Base-by-base conservation (phyloP, 495 filamentous ascomycete species). In the Podospora sp. region DNA sequence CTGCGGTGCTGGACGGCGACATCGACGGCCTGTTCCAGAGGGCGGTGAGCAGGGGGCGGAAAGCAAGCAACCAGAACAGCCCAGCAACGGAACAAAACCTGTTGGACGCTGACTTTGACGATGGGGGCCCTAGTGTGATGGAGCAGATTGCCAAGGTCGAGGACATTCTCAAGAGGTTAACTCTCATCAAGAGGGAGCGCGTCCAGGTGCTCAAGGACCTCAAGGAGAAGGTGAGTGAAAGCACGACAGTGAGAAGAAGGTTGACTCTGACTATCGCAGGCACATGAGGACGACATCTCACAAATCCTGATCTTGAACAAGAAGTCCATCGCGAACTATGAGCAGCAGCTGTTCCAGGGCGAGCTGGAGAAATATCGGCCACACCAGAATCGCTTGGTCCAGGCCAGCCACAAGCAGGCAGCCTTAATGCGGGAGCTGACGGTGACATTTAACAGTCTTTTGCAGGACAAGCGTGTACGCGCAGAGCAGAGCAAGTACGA, bases 301-400 rank as follows among this genome's bases (percentile, higher is more conserved):
- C 94, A 96, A 72, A 93, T 98, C 25, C 80, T 98, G 69, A 98
- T 99, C 57, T 83, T 99, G 46, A 99, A 99, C 83, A 97, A 97
- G 73, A 97, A 97, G 73, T 88, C 92, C 1, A 92, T 97, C 68
- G 83, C 92, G 35, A 92, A 90, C 73, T 93, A 92, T 72, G 95
- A 98, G 74, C 90, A 82, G 29, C 91, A 94, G 72, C 86, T 98
- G 14, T 99, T 99, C 77, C 90, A 96, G 69, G 87, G 90, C 5
- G 94, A 99, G 77, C 85, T 99, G 11, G 96, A 97, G 76, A 99
- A 99, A 76, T 99, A 96, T 79, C 85, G 92, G 55, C 93, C 93
- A 16, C 92, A 97, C 75, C 96, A 98, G 75, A 96, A 87, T 68
- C 87, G 96, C 33, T 83, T 99, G 14, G 81, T 97, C 16, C 92